Evolutionary conservation across 495 filamentous ascomycete species (phyloP), one percentile per base, ranked within the genome.

Genomic region (Penicillium ucsense): DNA sequence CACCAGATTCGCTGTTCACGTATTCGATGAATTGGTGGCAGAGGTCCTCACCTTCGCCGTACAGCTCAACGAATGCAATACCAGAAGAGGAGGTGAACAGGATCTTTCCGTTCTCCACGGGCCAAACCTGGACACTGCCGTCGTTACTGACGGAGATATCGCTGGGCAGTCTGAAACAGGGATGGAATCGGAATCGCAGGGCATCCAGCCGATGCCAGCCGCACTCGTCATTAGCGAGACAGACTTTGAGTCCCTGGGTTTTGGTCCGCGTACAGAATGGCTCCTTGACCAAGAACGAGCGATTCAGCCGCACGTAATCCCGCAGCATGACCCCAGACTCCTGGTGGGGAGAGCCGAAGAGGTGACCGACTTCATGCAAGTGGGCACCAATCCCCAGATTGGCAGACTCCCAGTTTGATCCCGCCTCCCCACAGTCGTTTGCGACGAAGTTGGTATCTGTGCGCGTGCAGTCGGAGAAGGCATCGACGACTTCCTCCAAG

Each of bases 371-470:
- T 64, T 95, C 89, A 58, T 94, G 90, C 8, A 96, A 66, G 67
- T 95, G 89, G 29, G 89, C 89, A 6, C 90, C 89, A 53, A 95
- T 94, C 39, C 89, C 89, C 49, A 95, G 78, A 55, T 90, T 91
- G 6, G 88, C 88, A 11, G 89, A 80, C 59, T 95, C 89, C 89
- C 89, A 95, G 47, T 82, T 92, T 46, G 84, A 94, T 8, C 88
- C 88, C 27, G 81, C 80, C 38, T 94, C 85, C 38, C 85, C 84
- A 55, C 76, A 85, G 60, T 94, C 89, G 55, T 95, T 94, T 4
- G 82, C 85, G 40, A 94, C 82, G 53, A 77, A 80, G 34, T 78
- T 77, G 5, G 84, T 89, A 58, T 95, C 87, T 4, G 89, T 94
- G 28, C 82, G 77, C 8, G 89, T 94, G 59, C 88, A 92, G 71